Conservation (phyloP, 495 filamentous ascomycete species). For the Aspergillus olivimuriae region DNA sequence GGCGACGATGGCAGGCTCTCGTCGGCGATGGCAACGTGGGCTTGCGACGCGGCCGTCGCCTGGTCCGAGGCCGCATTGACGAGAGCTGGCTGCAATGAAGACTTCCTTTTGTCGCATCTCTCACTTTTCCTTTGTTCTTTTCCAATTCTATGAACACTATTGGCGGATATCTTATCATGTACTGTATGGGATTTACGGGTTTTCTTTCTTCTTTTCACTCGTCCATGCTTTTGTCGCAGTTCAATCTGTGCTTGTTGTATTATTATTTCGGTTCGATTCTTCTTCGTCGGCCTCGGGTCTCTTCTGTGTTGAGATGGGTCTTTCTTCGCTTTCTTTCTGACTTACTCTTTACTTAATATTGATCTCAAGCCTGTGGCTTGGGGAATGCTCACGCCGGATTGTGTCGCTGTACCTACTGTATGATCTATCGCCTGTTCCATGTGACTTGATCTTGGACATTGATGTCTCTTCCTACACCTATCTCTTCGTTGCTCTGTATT, state of each 20-base stretch:
- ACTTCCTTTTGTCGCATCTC: slow-evolving; percentile 3
- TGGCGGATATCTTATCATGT: slow-evolving; percentile 8
- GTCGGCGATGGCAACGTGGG: slow-evolving; percentile 54
- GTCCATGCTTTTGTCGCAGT: slow-evolving; percentile 2
- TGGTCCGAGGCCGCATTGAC: slow-evolving; percentile 47
- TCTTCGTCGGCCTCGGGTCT: slow-evolving; percentile 4
- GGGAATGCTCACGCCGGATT: neutral
- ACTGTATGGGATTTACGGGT: slow-evolving; percentile 7
- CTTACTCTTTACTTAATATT: slow-evolving; percentile 6
- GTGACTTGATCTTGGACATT: too few relatives aligned
- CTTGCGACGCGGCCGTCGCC: slow-evolving; percentile 37
- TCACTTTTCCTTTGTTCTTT: slow-evolving; percentile 5
- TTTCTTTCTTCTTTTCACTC: slow-evolving; percentile 5
- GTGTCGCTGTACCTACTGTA: neutral
- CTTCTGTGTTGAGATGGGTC: neutral
- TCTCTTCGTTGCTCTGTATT: too few relatives aligned
- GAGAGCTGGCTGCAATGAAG: slow-evolving; percentile 20
- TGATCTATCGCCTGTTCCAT: too few relatives aligned
- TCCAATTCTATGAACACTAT: slow-evolving; percentile 3
- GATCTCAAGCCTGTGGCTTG: neutral
- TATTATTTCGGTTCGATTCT: slow-evolving; percentile 5
- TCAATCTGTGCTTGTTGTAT: slow-evolving; percentile 5
- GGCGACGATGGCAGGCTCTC: slow-evolving; percentile 62
- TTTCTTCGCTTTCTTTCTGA: slow-evolving; percentile 10
- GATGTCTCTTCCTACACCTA: too few relatives aligned